These are phyloP conservation scores for Hypoxylon fuscum DNA, from an alignment of 495 filamentous ascomycete genomes.

Conservation along the genomic window DNA sequence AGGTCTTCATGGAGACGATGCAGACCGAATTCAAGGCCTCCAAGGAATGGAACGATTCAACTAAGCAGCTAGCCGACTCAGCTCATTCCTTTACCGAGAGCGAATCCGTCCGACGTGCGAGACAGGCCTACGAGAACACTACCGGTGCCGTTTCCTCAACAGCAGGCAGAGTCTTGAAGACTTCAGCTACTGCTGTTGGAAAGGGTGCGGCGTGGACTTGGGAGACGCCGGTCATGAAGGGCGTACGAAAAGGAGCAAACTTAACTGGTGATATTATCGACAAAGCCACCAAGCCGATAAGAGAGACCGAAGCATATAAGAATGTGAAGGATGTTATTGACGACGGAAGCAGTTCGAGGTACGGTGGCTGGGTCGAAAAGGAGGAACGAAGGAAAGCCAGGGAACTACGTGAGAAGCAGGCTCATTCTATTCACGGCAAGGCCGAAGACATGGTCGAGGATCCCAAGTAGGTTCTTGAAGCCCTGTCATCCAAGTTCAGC, in stretches of 20 bases:
- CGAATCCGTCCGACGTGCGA: slow-evolving; percentile 86
- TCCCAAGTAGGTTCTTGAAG: slow-evolving; percentile 74
- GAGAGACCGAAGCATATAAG: slow-evolving; percentile 93
- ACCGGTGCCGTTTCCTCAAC: slow-evolving; percentile 76
- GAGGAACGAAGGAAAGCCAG: slow-evolving; percentile 85
- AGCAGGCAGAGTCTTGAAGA: slow-evolving; percentile 80
- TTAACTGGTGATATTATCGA: slow-evolving; percentile 87
- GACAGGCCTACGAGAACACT: slow-evolving; percentile 84
- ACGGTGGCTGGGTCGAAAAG: slow-evolving; percentile 95
- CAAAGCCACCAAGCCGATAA: slow-evolving; percentile 90
- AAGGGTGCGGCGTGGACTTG: slow-evolving; percentile 95
- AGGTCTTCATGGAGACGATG: slow-evolving; percentile 97
- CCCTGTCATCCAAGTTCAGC: background rate
- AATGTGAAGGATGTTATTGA: slow-evolving; percentile 95
- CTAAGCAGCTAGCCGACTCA: slow-evolving; percentile 87
- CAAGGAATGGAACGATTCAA: slow-evolving; percentile 99
- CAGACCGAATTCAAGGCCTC: slow-evolving; percentile 92
- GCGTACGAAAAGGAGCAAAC: slow-evolving; percentile 84
- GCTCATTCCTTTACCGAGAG: slow-evolving; percentile 94
- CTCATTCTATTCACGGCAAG: slow-evolving; percentile 54
- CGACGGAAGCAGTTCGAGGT: slow-evolving; percentile 93
- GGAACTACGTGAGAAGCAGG: slow-evolving; percentile 72
- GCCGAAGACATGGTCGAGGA: slow-evolving; percentile 71
- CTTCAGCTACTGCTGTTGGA: slow-evolving; percentile 84
- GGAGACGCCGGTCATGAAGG: slow-evolving; percentile 93